Percentiles rank a stretch among this genome's conserved stretches.
Conservation (phyloP, 2,329 filamentous ascomycete species). For the Colletotrichum acutatum region DNA sequence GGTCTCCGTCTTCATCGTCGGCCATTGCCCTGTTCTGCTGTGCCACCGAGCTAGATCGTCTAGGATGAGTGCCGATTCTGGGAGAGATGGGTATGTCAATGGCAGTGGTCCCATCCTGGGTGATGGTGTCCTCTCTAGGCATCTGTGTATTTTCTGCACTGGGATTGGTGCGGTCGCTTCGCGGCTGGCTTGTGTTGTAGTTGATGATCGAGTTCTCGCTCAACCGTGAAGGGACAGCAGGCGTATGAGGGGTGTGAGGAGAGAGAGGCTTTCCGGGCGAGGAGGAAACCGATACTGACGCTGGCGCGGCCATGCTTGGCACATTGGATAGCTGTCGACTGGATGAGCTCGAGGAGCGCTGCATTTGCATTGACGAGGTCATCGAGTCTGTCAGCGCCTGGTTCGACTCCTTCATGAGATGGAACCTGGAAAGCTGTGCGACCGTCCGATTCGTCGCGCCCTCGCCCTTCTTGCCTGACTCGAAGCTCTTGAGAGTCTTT, state of each 20-base stretch:
- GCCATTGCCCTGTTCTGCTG: conserved; percentile 67
- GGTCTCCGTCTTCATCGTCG: conserved; percentile 71
- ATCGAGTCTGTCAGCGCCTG: conserved; percentile 92
- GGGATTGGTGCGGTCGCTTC: conserved; percentile 40
- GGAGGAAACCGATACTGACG: conserved; percentile 84
- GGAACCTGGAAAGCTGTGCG: conserved; percentile 85
- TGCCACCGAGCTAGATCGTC: conserved; percentile 77
- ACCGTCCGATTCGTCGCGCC: conserved; percentile 79
- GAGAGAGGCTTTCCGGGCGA: conserved; percentile 92
- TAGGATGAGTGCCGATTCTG: conserved; percentile 63
- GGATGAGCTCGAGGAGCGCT: conserved; percentile 82
- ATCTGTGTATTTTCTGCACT: conserved; percentile 41
- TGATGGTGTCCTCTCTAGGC: conserved; percentile 52
- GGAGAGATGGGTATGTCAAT: conserved; percentile 82
- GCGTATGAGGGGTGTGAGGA: conserved; percentile 91
- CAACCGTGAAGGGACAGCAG: conserved; percentile 91
- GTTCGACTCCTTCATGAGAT: conserved; percentile 89
- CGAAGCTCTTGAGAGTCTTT: conserved; percentile 86
- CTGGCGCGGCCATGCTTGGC: conserved; percentile 75
- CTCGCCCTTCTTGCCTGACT: conserved; percentile 73
- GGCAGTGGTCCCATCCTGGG: conserved; percentile 68
- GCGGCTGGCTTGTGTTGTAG: conserved; percentile 56
- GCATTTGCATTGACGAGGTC: conserved; percentile 86
- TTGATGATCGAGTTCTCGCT: conserved; percentile 90
- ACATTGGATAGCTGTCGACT: conserved; percentile 70